These are phyloP conservation scores for Clonostachys sp. DNA, from an alignment of 2,329 filamentous ascomycete genomes.

Conservation along the genomic window DNA sequence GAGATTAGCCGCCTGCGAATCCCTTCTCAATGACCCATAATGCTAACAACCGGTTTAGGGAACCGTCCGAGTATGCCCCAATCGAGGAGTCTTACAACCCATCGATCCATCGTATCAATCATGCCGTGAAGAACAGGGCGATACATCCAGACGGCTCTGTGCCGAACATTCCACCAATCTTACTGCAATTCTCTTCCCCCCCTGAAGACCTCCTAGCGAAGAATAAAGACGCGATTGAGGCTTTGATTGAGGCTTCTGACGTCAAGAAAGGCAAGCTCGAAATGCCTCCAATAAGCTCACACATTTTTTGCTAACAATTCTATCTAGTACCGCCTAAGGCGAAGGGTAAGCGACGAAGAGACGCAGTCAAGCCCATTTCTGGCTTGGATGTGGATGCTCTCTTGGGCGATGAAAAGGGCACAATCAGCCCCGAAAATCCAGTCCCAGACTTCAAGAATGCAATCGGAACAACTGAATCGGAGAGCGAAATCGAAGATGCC, in stretches of 20 bases:
- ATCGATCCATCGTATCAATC: slow-evolving; percentile 80
- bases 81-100: slow-evolving; percentile 84
- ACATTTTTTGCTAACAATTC: slow-evolving; percentile 8
- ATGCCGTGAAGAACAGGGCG: slow-evolving; percentile 79
- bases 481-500: slow-evolving; percentile 60
- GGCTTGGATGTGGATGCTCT: slow-evolving; percentile 83
- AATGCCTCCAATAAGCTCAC: not conserved
- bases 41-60: slow-evolving; percentile 19
- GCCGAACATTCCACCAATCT: slow-evolving; percentile 54
- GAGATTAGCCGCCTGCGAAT: slow-evolving; percentile 14
- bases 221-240: slow-evolving; percentile 52
- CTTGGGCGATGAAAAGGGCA: slow-evolving; percentile 50
- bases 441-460: slow-evolving; percentile 88
- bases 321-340: slow-evolving; percentile 68
- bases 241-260: slow-evolving; percentile 64
- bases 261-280: slow-evolving; percentile 71
- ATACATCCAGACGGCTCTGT: slow-evolving; percentile 65
- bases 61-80: slow-evolving; percentile 62
- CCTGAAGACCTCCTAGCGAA: slow-evolving; percentile 61
- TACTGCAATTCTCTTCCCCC: slow-evolving; percentile 70
- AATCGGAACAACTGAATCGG: slow-evolving; percentile 55
- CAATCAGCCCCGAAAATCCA: slow-evolving; percentile 64
- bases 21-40: not conserved
- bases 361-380: slow-evolving; percentile 77
- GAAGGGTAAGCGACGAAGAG: slow-evolving; percentile 66